A percentile compares a stretch with the other conserved stretches of the same genome.
Evolutionary conservation across 495 filamentous ascomycete genomes (phyloP).

Genomic region (Daldinia caldariorum): DNA sequence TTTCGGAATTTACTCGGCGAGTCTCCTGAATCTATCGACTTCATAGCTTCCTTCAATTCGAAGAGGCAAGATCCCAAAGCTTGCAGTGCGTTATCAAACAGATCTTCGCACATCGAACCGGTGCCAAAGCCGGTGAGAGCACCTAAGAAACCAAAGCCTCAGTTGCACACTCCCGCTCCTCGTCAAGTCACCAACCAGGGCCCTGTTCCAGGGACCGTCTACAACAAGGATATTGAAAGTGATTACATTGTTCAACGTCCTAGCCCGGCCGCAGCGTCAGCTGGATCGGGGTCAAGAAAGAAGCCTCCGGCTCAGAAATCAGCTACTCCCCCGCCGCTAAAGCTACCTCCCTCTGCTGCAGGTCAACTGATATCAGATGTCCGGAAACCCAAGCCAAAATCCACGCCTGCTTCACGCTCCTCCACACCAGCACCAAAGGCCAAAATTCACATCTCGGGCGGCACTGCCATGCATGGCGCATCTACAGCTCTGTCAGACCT

Average conservation of each 20-base stretch:
- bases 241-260: conserved; percentile 53
- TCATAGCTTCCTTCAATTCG: conserved; percentile 90
- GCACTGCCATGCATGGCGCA: conserved; percentile 77
- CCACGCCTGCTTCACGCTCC: conserved; percentile 62
- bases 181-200: conserved; percentile 68
- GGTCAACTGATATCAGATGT: conserved; percentile 84
- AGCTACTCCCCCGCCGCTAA: conserved; percentile 54
- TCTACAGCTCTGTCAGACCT: conserved; percentile 82
- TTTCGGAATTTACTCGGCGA: conserved; percentile 90
- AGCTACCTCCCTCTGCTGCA: conserved; percentile 71
- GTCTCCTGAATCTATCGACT: conserved; percentile 83
- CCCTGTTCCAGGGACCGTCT: conserved; percentile 49
- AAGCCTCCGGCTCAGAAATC: conserved; percentile 53
- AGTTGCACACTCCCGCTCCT: conserved; percentile 69
- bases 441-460: conserved; percentile 74
- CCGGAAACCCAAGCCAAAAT: conserved; percentile 69
- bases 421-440: conserved; percentile 64
- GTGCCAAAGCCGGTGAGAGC: conserved; percentile 46
- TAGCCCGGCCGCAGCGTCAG: conserved; percentile 47
- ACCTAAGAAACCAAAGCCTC: conserved; percentile 68
- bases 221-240: conserved; percentile 53
- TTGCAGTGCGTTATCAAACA: conserved; percentile 19
- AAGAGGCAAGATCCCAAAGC: conserved; percentile 64
- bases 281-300: conserved; percentile 47
- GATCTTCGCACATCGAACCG: conserved; percentile 43